Evolutionary conservation across 73 alveolate genomes (phyloP).

Genomic region (Tetrahymena borealis): DNA sequence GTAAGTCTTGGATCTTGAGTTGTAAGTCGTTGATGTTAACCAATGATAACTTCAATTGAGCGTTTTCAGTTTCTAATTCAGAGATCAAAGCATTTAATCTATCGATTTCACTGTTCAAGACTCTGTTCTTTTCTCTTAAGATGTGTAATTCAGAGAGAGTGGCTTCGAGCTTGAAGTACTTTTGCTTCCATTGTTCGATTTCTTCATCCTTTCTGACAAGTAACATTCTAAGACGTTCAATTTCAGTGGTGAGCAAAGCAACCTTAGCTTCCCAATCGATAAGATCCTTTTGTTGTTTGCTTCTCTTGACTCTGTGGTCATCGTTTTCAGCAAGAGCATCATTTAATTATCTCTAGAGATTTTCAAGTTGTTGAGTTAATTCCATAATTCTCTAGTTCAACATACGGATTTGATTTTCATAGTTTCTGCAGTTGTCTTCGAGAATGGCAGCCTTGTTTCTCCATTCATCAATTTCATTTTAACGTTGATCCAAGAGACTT

Average conservation of each 20-base stretch:
- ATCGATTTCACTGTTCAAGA: neutral
- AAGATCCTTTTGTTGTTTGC: neutral
- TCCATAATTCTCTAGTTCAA: neutral
- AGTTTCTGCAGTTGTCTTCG: neutral
- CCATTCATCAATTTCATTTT: neutral
- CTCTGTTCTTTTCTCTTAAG: conserved; percentile 2
- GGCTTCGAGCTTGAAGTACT: neutral
- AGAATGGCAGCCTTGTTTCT: neutral
- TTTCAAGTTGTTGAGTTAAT: neutral
- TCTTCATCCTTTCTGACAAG: conserved; percentile 1
- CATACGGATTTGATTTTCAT: neutral
- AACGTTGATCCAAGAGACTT: neutral
- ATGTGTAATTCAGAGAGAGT: neutral
- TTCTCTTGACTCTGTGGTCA: neutral
- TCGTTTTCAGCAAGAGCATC: neutral
- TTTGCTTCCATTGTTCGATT: conserved; percentile 1
- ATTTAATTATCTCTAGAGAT: neutral
- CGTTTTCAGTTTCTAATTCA: neutral
- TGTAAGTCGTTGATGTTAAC: neutral
- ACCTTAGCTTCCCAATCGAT: neutral
- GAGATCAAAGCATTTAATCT: neutral
- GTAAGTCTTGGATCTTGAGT: neutral
- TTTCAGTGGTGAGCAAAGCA: neutral
- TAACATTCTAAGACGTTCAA: neutral
- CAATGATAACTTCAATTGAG: neutral